Percentiles rank a stretch among this genome's conserved stretches.
These are phyloP conservation scores for Aureobasidium sp. DNA, from an alignment of 2,329 filamentous ascomycete genomes.

Conservation along the genomic window DNA sequence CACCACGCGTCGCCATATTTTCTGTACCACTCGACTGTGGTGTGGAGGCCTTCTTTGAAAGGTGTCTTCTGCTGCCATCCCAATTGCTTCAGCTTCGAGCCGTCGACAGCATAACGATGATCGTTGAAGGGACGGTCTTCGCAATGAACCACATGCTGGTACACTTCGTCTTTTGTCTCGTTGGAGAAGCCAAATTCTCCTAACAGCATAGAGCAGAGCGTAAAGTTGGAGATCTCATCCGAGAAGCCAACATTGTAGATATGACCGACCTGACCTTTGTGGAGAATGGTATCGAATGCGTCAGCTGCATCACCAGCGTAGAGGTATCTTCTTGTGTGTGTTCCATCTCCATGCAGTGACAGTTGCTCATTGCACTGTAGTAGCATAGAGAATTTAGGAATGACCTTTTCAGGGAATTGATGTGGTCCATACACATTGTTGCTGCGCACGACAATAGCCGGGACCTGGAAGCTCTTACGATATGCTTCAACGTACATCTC, in stretches of 20 bases:
- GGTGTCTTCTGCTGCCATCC: conserved; percentile 75
- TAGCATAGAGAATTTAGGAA: conserved; percentile 82
- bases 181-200: conserved; percentile 65
- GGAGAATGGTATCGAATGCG: conserved; percentile 85
- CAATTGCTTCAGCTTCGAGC: conserved; percentile 69
- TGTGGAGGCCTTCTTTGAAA: conserved; percentile 69
- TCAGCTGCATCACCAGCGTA: conserved; percentile 84
- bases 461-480: conserved; percentile 83
- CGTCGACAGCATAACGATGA: conserved; percentile 76
- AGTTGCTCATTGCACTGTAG: conserved; percentile 72
- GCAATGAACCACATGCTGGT: conserved; percentile 77
- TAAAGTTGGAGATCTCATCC: conserved; percentile 82
- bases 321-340: conserved; percentile 78
- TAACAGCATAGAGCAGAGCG: conserved; percentile 72
- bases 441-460: conserved; percentile 80
- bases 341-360: conserved; percentile 80
- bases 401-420: conserved; percentile 69
- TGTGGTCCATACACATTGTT: conserved; percentile 88
- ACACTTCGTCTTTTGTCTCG: conserved; percentile 56
- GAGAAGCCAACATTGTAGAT: conserved; percentile 86
- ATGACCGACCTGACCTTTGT: conserved; percentile 77
- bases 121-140: conserved; percentile 85
- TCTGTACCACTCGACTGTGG: conserved; percentile 76
- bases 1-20: conserved; percentile 71
- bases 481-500: conserved; percentile 75